Base-by-base conservation (phyloP, 2,329 filamentous ascomycete species). In the Trichoderma pleuroti region DNA sequence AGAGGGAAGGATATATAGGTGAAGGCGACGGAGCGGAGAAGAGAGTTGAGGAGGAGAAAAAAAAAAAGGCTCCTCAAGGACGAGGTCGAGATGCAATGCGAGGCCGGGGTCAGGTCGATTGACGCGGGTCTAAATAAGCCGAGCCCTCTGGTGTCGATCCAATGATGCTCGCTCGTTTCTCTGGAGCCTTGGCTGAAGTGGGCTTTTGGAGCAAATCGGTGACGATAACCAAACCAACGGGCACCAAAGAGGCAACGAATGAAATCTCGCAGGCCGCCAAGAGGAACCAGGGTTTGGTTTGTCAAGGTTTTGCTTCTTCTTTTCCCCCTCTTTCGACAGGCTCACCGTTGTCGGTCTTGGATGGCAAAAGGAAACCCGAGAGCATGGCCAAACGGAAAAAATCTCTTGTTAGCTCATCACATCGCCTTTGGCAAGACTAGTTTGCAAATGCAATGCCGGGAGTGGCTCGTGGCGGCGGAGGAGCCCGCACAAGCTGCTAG, bases 381-480 rank as follows among this genome's bases (percentile, higher is more conserved):
- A 52, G 46, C 10, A 49, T n/a, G 18, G 42, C n/a, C 39, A 30
- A 30, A 28, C 11, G 30, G 46, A 49, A 30, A 30, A 46, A 34
- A 34, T n/a, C 49, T 54, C n/a, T 36, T 24, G 61, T 64, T 66
- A 56, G 63, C 63, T 61, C 59, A 61, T 26, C 12, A 26, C 10
- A n/a, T 26, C 56, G 34, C 21, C 8, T 61, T 39, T 61, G 34
- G 32, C 8, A 24, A 39, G 10, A 66, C 63, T 66, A 66, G 49
- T 42, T 42, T 18, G 32, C 32, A 39, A 66, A 66, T 56, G 63
- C 46, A 66, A 66, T 28, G 63, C 63, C 63, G 63, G 63, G 63
- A 66, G 63, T 66, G 63, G 63, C 63, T 66, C 63, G 63, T 66
- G 49, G 63, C 63, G 49, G 63, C 63, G 63, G 63, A 66, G 63